These are phyloP conservation scores for Nakazawaea ernobii DNA, from an alignment of 805 yeast species.

Conservation along the genomic window DNA sequence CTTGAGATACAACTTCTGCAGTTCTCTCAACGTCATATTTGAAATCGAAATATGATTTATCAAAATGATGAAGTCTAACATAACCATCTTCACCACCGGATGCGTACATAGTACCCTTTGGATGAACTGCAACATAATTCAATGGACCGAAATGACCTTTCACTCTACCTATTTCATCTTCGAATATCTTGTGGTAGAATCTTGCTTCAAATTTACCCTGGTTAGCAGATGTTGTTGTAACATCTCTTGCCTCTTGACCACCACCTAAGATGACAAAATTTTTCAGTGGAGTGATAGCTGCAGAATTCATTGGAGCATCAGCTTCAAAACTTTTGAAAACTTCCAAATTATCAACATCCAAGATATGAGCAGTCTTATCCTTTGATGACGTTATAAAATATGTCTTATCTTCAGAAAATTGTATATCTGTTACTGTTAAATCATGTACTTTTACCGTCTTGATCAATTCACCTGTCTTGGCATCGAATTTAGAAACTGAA, in stretches of 20 bases:
- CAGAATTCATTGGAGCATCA: constrained; percentile 93
- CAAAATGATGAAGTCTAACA: constrained; percentile 90
- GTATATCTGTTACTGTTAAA: constrained; percentile 78
- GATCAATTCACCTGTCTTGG: constrained; percentile 65
- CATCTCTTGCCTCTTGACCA: constrained; percentile 99
- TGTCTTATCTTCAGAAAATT: constrained; percentile 78
- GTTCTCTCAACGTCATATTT: constrained; percentile 87
- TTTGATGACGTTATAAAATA: constrained; percentile 91
- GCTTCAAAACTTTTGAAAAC: constrained; percentile 71
- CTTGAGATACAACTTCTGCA: constrained; percentile 35
- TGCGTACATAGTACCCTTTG: constrained; percentile 89
- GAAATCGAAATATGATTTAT: constrained; percentile 88
- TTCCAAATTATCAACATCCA: constrained; percentile 72
- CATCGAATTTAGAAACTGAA: constrained; percentile 71
- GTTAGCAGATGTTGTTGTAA: constrained; percentile 89
- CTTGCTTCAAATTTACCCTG: constrained; percentile 98
- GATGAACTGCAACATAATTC: constrained; percentile 89
- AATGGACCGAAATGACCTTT: constrained; percentile 99
- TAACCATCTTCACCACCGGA: constrained; percentile 99
- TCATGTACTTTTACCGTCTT: constrained; percentile 64
- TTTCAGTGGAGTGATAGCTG: constrained; percentile 89
- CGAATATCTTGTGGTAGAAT: constrained; percentile 90
- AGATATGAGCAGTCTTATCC: constrained; percentile 76
- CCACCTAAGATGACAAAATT: constrained; percentile 94
- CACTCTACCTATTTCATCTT: constrained; percentile 94